Evolutionary conservation across 345 rosid species (phyloP).

Genomic region (Erucastrum elatum): DNA sequence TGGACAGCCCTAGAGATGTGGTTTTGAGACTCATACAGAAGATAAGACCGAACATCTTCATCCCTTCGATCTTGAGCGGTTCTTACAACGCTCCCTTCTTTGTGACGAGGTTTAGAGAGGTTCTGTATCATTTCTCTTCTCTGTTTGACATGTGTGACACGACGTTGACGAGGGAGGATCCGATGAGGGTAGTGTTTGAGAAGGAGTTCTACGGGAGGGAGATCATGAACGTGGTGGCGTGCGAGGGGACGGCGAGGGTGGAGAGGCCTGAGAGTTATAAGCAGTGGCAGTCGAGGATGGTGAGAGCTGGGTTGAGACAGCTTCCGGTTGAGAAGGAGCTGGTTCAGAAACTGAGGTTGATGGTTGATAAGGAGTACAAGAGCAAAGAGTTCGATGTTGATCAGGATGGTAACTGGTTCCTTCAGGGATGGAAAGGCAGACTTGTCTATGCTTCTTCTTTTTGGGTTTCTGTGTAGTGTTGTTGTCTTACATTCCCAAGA

Average conservation of each 20-base stretch:
- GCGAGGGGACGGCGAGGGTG: conserved; percentile 75
- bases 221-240: conserved; percentile 62
- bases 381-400: conserved; percentile 56
- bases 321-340: conserved; percentile 48
- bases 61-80: conserved; percentile 52
- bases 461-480: conserved; percentile 52
- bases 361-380: conserved; percentile 44
- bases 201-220: conserved; percentile 66
- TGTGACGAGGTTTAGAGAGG: conserved; percentile 69
- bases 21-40: conserved; percentile 58
- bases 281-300: conserved; percentile 64
- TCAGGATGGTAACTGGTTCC: conserved; percentile 67
- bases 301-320: conserved; percentile 68
- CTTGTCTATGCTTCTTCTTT: conserved; percentile 57
- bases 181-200: conserved; percentile 60
- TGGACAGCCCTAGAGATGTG: conserved; percentile 59
- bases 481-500: conserved; percentile 12
- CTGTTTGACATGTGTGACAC: conserved; percentile 63
- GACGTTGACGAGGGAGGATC: conserved; percentile 46
- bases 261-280: conserved; percentile 86
- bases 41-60: conserved; percentile 59
- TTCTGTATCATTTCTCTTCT: conserved; percentile 66
- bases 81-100: conserved; percentile 73
- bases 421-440: conserved; percentile 87
- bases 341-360: conserved; percentile 44